phyloP scores from a whole-genome alignment of 2,329 filamentous ascomycete genomes.

The Claviceps maximensis region DNA sequence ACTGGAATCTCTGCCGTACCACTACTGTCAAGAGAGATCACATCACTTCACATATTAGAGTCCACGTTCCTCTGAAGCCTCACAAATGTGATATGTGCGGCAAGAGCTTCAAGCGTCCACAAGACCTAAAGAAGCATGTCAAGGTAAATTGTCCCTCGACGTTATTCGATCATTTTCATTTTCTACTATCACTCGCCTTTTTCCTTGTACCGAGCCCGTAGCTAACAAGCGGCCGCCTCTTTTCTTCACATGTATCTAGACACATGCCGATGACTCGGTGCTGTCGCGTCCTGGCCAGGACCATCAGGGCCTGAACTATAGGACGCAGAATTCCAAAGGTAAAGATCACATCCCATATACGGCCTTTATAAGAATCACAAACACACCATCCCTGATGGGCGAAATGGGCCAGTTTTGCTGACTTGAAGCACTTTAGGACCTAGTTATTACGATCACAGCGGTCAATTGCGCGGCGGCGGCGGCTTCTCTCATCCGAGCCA shows the following conservation, averaged over 20 bases:
- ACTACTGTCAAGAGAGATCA: constrained; percentile 98
- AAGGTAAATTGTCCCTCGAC: constrained; percentile 39
- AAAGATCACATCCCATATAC: constrained; percentile 8
- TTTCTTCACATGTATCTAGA: constrained; percentile 32
- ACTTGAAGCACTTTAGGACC: constrained; percentile 28
- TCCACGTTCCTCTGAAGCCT: constrained; percentile 96
- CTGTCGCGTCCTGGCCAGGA: constrained; percentile 41
- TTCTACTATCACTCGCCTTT: background rate
- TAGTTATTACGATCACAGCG: constrained; percentile 52
- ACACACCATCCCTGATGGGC: constrained; percentile 7
- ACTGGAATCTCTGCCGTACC: constrained; percentile 92
- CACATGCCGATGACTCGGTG: constrained; percentile 90
- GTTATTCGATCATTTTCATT: background rate
- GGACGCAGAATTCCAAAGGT: constrained; percentile 40
- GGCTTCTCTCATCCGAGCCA: constrained; percentile 43
- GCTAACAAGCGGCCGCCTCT: constrained; percentile 10
- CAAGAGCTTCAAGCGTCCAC: constrained; percentile 97
- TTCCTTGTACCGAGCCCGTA: background rate
- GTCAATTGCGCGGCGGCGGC: constrained; percentile 44
- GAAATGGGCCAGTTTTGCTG: background rate
- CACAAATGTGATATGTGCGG: constrained; percentile 98
- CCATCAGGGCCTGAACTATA: constrained; percentile 41
- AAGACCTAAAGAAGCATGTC: constrained; percentile 98
- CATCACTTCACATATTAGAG: constrained; percentile 97
- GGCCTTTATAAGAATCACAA: too few relatives aligned